These are phyloP conservation scores for Alternaria rosae DNA, from an alignment of 2,329 filamentous ascomycete species.

Conservation along the genomic window DNA sequence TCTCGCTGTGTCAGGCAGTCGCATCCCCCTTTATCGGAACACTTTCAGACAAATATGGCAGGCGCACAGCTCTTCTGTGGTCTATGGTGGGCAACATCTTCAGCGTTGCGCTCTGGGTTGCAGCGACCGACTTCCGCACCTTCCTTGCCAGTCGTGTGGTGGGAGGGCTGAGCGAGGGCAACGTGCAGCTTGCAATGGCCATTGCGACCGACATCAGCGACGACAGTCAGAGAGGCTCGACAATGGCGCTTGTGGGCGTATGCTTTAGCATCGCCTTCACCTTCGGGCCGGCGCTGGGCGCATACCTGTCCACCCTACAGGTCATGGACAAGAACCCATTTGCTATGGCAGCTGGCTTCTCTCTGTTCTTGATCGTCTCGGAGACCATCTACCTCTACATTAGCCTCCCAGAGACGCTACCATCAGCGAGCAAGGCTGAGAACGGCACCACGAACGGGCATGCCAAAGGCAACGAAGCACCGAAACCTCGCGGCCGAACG, in stretches of 20 bases:
- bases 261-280: constrained; percentile 99
- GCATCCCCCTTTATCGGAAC: constrained; percentile 90
- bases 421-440: constrained; percentile 50
- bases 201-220: constrained; percentile 97
- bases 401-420: constrained; percentile 85
- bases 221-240: constrained; percentile 80
- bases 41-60: constrained; percentile 87
- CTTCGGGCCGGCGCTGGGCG: constrained; percentile 90
- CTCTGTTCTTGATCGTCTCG: constrained; percentile 79
- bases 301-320: constrained; percentile 79
- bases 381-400: constrained; percentile 90
- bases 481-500: constrained; percentile 60
- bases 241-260: constrained; percentile 94
- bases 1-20: constrained; percentile 89
- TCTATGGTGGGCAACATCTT: constrained; percentile 94
- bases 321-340: constrained; percentile 90
- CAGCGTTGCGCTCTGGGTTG: constrained; percentile 92
- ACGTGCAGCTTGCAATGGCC: constrained; percentile 93
- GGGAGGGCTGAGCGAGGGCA: constrained; percentile 93
- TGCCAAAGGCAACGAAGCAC: constrained; percentile 23
- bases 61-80: constrained; percentile 83
- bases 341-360: constrained; percentile 88
- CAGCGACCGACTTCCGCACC: constrained; percentile 91
- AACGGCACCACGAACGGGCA: constrained; percentile 29
- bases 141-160: constrained; percentile 94